Conservation (phyloP, 1,284 basidiomycete genomes). For the Leccinum griseonigrum region DNA sequence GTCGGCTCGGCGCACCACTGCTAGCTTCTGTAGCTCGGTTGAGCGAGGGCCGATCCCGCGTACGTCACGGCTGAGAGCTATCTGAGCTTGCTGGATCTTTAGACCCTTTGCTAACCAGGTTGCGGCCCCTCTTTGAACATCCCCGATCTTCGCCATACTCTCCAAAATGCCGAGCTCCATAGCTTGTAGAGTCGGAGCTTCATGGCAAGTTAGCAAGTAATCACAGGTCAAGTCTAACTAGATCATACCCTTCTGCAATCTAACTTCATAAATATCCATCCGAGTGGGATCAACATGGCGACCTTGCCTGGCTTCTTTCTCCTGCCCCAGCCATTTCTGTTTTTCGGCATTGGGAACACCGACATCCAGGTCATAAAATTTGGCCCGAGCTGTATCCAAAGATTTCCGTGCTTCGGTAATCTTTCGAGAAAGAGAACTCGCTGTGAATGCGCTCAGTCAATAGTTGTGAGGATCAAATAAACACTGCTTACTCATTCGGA, state of each 20-base stretch:
- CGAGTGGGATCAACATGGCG: not conserved
- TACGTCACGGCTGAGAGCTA: not conserved
- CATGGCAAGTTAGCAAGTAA: not conserved
- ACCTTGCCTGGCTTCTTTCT: not conserved
- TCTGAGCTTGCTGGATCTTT: not conserved
- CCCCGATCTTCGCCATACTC: not conserved
- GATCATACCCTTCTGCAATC: not conserved
- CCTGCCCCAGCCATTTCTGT: not conserved
- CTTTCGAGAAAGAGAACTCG: not conserved
- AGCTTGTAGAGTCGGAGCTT: not conserved
- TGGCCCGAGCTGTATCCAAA: not conserved
- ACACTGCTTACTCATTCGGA: not conserved
- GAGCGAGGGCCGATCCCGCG: not conserved
- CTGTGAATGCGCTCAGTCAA: not conserved
- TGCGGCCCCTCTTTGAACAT: not conserved
- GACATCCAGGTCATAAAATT: not conserved
- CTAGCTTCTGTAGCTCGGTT: not conserved
- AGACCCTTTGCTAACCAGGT: not conserved
- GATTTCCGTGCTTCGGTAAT: not conserved
- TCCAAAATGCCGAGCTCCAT: not conserved
- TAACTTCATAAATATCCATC: not conserved
- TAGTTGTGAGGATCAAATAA: too few species aligned
- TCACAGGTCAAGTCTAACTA: not conserved
- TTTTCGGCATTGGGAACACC: not conserved
- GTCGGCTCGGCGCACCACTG: not conserved